These are phyloP conservation scores for Parietichytrium sp. DNA, from an alignment of 108 stramenopile species.

Conservation along the genomic window DNA sequence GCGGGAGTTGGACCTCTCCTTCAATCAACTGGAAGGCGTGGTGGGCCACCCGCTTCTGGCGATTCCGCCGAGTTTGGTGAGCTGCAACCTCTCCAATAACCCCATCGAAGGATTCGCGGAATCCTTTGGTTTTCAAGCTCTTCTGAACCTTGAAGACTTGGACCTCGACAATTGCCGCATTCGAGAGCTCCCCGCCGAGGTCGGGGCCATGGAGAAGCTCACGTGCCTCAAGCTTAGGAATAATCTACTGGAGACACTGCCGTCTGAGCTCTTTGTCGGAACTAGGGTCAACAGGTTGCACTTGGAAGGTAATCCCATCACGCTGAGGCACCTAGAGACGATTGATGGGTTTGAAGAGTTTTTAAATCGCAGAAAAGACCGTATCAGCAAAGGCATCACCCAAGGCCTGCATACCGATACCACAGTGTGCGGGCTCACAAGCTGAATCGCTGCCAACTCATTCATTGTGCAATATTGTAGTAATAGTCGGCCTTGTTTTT, in stretches of 20 bases:
- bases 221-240: conserved; percentile 9
- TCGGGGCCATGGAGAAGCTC: conserved; percentile 9
- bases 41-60: conserved; percentile 19
- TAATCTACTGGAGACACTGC: not conserved
- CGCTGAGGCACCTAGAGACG: not conserved
- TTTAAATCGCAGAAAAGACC: not conserved
- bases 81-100: not conserved
- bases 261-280: not conserved
- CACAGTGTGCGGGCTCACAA: not conserved
- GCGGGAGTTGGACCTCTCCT: not conserved
- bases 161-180: not conserved
- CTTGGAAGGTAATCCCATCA: conserved; percentile 11
- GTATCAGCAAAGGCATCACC: conserved; percentile 23
- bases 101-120: not conserved
- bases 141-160: not conserved
- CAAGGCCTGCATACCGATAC: conserved; percentile 17
- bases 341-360: not conserved
- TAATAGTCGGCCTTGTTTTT: no score
- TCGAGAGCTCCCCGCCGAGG: not conserved
- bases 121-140: conserved; percentile 9
- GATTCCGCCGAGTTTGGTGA: not conserved
- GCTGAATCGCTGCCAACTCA: no score
- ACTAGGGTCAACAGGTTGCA: not conserved
- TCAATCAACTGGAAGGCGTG: not conserved
- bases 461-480: no score